Evolutionary conservation across 2,329 filamentous ascomycete genomes (phyloP), one percentile per base, ranked within the genome.

Genomic region (Alternaria sp.): DNA sequence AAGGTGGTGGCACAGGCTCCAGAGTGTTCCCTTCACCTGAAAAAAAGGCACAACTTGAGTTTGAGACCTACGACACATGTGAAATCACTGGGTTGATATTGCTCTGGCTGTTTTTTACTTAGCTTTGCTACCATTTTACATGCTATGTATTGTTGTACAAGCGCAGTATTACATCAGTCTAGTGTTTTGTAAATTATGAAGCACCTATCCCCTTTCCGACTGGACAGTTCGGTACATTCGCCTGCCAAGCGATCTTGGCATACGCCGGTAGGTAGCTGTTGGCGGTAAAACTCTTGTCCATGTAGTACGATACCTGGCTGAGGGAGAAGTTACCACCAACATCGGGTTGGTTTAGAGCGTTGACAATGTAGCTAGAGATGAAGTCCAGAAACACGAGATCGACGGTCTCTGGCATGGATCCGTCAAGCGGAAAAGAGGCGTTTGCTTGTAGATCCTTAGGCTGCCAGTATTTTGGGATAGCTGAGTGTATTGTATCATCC

Each of bases 301-400:
- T 63, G 49, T 80, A 81, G 23, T 77, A 75, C 1, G 42, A 54
- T 5, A 80, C 74, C 26, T 79, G 71, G 0, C 36, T 60, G 5
- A 65, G 37, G 1, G 64, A 69, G 40, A 73, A 79, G 3, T 61
- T 71, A 0, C 65, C 74, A 0, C 79, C 78, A 8, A 77, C 64
- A 36, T 69, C 65, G 1, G 67, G 64, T n/a, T 55, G 48, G 17
- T 74, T 75, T 36, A 81, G 53, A 11, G 75, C 78, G 45, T 66
- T 55, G 3, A 80, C 53, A 6, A 80, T 72, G 45, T 78, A 72
- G 10, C 62, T 65, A 13, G 72, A 72, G 17, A 80, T 77, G 62
- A 83, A 86, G 61, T 86, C 83, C 13, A 84, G 70, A 65, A 86
- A 86, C 24, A 86, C 75, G 0, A 86, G 68, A 60, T 86, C 84